Conservation (phyloP, 768 basidiomycete species). For the Phanerochaete carnosa region DNA sequence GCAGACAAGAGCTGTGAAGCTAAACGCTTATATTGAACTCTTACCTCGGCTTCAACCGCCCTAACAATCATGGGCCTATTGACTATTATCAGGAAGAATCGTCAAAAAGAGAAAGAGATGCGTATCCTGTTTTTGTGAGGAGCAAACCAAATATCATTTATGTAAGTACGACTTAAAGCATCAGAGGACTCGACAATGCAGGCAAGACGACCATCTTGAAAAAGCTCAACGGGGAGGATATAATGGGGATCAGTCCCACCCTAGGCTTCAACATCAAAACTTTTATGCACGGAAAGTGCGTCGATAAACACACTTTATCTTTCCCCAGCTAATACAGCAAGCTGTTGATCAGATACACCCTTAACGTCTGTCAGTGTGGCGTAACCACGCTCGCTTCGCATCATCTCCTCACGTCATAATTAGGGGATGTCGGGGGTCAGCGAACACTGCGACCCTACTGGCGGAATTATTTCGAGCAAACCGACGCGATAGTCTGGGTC, state of each 20-base stretch:
- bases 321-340: not conserved
- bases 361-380: constrained; percentile 68
- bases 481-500: constrained; percentile 98
- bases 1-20: too few species aligned
- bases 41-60: not conserved
- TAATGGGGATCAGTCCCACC: constrained; percentile 84
- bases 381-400: not conserved
- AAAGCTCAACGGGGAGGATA: constrained; percentile 91
- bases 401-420: not conserved
- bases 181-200: constrained; percentile 94
- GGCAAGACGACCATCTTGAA: constrained; percentile 99
- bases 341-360: constrained; percentile 61
- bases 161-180: not conserved
- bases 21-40: too few species aligned
- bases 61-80: constrained; percentile 74
- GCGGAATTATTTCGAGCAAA: constrained; percentile 99
- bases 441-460: constrained; percentile 95
- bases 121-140: constrained; percentile 80
- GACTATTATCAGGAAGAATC: constrained; percentile 95
- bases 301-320: constrained; percentile 6
- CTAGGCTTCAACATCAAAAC: constrained; percentile 99
- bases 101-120: constrained; percentile 96
- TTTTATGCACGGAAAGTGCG: constrained; percentile 84
- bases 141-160: not conserved
- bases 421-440: constrained; percentile 99